phyloP scores from a whole-genome alignment of 768 basidiomycete species.

The Agaricus blazei region DNA sequence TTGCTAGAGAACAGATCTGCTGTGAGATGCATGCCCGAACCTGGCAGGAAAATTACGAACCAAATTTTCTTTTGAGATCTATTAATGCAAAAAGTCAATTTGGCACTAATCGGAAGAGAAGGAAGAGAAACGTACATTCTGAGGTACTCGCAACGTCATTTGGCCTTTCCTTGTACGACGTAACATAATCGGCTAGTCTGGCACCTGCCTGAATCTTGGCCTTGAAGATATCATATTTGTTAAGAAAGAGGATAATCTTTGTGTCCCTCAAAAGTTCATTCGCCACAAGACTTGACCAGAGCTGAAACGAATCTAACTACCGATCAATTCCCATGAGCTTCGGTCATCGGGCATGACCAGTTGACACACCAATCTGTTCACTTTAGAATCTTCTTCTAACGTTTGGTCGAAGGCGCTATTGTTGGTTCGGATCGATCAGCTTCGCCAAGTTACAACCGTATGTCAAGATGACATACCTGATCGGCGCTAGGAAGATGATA shows the following conservation, averaged over 20 bases:
- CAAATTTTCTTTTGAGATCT: conserved; percentile 29
- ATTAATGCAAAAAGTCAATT: conserved; percentile 26
- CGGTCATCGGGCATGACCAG: background rate
- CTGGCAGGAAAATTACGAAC: conserved; percentile 21
- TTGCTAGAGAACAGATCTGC: conserved; percentile 20
- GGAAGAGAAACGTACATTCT: conserved; percentile 46
- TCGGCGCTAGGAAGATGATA: conserved; percentile 68
- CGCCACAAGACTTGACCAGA: conserved; percentile 71
- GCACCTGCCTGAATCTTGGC: conserved; percentile 62
- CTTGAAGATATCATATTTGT: conserved; percentile 75
- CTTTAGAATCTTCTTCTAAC: conserved; percentile 56
- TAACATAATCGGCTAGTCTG: conserved; percentile 60
- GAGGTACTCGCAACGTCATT: conserved; percentile 69
- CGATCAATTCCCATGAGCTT: background rate
- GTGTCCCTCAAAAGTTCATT: conserved; percentile 69
- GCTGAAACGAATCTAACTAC: conserved; percentile 71
- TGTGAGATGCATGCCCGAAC: background rate
- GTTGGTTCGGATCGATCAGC: background rate
- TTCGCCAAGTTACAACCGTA: background rate
- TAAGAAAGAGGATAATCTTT: conserved; percentile 75
- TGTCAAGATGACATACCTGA: conserved; percentile 32
- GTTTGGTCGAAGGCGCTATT: conserved; percentile 62
- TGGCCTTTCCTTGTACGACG: conserved; percentile 62
- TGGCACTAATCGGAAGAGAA: background rate
- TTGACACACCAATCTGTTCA: conserved; percentile 53